Conservation (phyloP, 257 asterid genomes). For the Ilex aquifolium region DNA sequence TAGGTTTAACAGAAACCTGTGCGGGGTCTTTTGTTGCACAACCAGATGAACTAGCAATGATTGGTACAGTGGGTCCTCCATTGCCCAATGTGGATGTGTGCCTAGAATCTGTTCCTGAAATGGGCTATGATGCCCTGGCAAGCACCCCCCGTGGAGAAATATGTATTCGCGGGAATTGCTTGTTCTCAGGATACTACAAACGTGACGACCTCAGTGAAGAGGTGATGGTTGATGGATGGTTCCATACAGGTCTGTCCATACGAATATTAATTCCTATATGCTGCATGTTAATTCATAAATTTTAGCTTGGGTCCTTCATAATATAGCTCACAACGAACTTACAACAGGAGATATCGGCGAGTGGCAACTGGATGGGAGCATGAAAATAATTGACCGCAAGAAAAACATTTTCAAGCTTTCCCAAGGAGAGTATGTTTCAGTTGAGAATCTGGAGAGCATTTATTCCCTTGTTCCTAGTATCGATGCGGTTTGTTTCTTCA, state of each 20-base stretch:
- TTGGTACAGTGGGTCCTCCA: conserved; percentile 84
- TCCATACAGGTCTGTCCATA: conserved; percentile 57
- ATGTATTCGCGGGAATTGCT: conserved; percentile 67
- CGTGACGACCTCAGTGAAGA: conserved; percentile 67
- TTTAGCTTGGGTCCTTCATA: too few species aligned
- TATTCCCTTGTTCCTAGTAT: conserved; percentile 48
- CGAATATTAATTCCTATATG: not conserved
- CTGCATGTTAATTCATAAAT: too few species aligned
- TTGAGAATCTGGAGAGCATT: conserved; percentile 65
- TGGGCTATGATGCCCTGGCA: conserved; percentile 76
- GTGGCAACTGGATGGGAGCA: conserved; percentile 74
- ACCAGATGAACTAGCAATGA: conserved; percentile 62
- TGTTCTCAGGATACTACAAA: conserved; percentile 81
- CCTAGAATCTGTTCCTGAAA: conserved; percentile 75
- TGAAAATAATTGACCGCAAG: conserved; percentile 83
- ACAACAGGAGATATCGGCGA: conserved; percentile 77
- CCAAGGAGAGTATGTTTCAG: conserved; percentile 81
- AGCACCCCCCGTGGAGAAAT: conserved; percentile 70
- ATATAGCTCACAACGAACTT: conserved; percentile 2
- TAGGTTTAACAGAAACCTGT: conserved; percentile 88
- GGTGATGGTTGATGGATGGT: conserved; percentile 71
- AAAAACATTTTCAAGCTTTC: conserved; percentile 88
- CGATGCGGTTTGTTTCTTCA: conserved; percentile 40
- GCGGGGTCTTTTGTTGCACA: conserved; percentile 81
- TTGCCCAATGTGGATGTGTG: conserved; percentile 64